Evolutionary conservation across 352 stramenopile genomes (phyloP), one percentile per base, ranked within the genome.

Genomic region (Saprolegnia parasitica): DNA sequence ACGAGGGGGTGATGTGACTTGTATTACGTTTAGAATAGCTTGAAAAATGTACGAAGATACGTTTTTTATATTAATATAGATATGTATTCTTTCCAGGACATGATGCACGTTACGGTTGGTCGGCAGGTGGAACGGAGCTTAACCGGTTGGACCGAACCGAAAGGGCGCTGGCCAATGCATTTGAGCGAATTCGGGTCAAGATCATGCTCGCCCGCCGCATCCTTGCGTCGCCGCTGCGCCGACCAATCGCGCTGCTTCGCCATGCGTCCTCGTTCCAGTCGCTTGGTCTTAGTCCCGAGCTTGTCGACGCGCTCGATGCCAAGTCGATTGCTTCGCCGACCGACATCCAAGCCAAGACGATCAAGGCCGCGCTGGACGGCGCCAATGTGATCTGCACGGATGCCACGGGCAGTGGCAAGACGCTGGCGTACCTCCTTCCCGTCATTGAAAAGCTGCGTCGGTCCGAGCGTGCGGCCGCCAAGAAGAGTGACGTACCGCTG

Each of bases 321-420:
- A 88, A 83, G 74, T 73, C 76, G 11, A 77, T 90, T 56, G 57
- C 71, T 3, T 62, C 54, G 4, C 81, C 81, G 24, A 90, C 79
- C 2, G 71, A 49, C 60, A 90, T 90, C 70, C 82, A 90, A 45
- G 37, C 73, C 46, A 83, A 87, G 67, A 83, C 74, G 47, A 82
- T 88, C 45, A 58, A 74, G 9, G 71, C 76, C 40, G 78, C 88
- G 15, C 65, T 90, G 11, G 71, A 68, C n/a, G 58, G 74, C 11
- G 74, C 46, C 56, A 75, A 87, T 46, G 73, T 87, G n/a, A 62
- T 90, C n/a, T 88, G 81, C 64, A 73, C 81, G 15, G 82, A 81
- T 13, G 81, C 88, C 56, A 90, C 82, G 4, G 82, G 82, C 15
- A 90, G 81, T 3, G 82, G 82, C 62, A 90, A 90, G 73, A 90